Percentiles rank a stretch among this genome's conserved stretches.
These are phyloP conservation scores for Kwoniella sp. DNA, from an alignment of 768 basidiomycete genomes.

Conservation along the genomic window DNA sequence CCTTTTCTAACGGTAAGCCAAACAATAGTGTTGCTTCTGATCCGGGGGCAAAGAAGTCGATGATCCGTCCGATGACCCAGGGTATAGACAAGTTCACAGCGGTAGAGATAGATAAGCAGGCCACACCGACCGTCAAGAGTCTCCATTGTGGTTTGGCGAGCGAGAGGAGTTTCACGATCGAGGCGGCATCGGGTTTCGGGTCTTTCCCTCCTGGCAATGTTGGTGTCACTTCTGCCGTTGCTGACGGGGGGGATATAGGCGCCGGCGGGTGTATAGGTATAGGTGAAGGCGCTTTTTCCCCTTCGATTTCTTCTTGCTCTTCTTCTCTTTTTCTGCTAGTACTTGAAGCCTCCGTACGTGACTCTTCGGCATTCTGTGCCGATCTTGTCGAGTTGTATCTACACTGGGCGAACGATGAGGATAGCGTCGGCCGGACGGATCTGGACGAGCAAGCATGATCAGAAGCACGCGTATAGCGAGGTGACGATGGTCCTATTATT, in stretches of 20 bases:
- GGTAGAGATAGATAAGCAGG: conserved; percentile 43
- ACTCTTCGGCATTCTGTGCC: background rate
- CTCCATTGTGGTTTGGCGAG: conserved; percentile 50
- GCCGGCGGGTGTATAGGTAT: conserved; percentile 26
- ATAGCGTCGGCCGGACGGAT: background rate
- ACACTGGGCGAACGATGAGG: conserved; percentile 4
- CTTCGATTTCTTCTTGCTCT: conserved; percentile 7
- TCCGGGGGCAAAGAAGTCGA: conserved; percentile 52
- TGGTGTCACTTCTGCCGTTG: conserved; percentile 18
- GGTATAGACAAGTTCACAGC: conserved; percentile 47
- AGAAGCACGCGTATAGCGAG: conserved; percentile 3
- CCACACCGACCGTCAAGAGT: conserved; percentile 40
- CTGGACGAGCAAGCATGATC: background rate
- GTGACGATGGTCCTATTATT: conserved; percentile 3
- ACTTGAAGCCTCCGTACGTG: background rate
- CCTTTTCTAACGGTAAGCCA: conserved; percentile 46
- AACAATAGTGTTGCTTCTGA: conserved; percentile 46
- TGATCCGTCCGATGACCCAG: conserved; percentile 50
- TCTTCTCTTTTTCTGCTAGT: background rate
- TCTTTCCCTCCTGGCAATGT: conserved; percentile 16
- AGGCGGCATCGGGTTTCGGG: conserved; percentile 40
- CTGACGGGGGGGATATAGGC: conserved; percentile 22
- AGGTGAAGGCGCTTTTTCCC: conserved; percentile 29
- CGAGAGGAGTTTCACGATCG: conserved; percentile 44
- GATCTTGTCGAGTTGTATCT: conserved; percentile 18